phyloP scores from a whole-genome alignment of 140 eudicot genomes.

The Bidens hawaiensis region DNA sequence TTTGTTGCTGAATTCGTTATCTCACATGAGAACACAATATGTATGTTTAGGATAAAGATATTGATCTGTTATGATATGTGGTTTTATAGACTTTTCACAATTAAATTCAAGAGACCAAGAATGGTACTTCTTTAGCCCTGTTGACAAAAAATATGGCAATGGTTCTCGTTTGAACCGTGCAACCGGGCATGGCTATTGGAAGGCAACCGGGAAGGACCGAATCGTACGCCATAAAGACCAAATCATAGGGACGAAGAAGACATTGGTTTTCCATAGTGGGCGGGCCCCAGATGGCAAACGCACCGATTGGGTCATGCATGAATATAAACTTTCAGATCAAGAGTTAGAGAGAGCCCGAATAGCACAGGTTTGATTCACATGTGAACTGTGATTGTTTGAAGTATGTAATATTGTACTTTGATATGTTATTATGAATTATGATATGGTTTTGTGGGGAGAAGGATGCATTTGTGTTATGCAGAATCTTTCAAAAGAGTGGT shows the following conservation, averaged over 20 bases:
- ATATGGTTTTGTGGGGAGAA: constrained; percentile 28
- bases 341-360: constrained; percentile 53
- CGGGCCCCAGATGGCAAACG: constrained; percentile 87
- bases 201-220: constrained; percentile 84
- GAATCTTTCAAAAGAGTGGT: constrained; percentile 84
- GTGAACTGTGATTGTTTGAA: neutral
- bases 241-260: constrained; percentile 73
- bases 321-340: constrained; percentile 58
- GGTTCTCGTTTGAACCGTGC: constrained; percentile 81
- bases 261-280: constrained; percentile 79
- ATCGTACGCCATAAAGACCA: constrained; percentile 52
- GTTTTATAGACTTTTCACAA: constrained; percentile 40
- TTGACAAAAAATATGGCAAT: constrained; percentile 61
- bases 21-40: too few relatives aligned
- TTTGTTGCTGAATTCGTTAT: too few relatives aligned
- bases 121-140: constrained; percentile 89
- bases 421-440: neutral
- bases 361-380: constrained; percentile 44
- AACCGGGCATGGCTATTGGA: constrained; percentile 78
- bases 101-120: constrained; percentile 67
- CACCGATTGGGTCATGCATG: constrained; percentile 94
- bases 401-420: neutral
- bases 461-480: constrained; percentile 85
- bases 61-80: neutral
- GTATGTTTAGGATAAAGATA: neutral